A percentile compares a stretch with the other conserved stretches of the same genome.
Evolutionary conservation across 2,329 filamentous ascomycete genomes (phyloP).

Genomic region (Coniella vitis): DNA sequence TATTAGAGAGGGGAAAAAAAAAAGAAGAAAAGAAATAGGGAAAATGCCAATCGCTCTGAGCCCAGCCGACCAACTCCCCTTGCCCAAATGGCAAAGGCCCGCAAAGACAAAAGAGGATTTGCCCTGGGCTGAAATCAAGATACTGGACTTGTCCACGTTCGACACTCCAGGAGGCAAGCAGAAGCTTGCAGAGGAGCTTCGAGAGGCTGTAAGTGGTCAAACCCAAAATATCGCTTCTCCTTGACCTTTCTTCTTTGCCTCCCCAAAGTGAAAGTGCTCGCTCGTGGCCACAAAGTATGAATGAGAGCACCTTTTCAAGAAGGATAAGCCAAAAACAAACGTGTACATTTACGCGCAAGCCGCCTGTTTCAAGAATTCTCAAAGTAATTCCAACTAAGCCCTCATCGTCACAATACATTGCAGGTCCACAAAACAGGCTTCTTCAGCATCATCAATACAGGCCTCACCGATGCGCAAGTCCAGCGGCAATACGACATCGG

Average conservation of each 20-base stretch:
- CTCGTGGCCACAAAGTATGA: no score
- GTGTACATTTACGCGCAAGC: no score
- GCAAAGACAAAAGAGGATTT: conserved; percentile 22
- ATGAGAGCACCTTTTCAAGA: no score
- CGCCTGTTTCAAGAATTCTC: no score
- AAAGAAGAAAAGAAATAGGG: background rate
- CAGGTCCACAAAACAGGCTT: conserved; percentile 29
- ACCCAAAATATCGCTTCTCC: background rate
- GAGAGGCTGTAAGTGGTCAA: conserved; percentile 35
- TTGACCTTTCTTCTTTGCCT: background rate
- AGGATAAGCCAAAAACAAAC: no score
- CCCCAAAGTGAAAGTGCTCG: no score
- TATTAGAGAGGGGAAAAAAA: no score
- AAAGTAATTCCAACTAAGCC: no score
- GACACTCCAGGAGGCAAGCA: conserved; percentile 43
- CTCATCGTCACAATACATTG: no score
- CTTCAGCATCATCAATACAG: no score
- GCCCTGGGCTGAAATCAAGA: conserved; percentile 46
- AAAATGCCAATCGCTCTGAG: conserved; percentile 12
- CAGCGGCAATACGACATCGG: conserved; percentile 48
- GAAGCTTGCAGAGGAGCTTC: conserved; percentile 42
- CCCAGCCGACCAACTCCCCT: conserved; percentile 10
- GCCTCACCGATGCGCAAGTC: no score
- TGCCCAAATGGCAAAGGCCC: conserved; percentile 24
- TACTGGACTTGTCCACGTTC: conserved; percentile 43